These are phyloP conservation scores for Xylaria intraflava DNA, from an alignment of 495 filamentous ascomycete species.

Conservation along the genomic window DNA sequence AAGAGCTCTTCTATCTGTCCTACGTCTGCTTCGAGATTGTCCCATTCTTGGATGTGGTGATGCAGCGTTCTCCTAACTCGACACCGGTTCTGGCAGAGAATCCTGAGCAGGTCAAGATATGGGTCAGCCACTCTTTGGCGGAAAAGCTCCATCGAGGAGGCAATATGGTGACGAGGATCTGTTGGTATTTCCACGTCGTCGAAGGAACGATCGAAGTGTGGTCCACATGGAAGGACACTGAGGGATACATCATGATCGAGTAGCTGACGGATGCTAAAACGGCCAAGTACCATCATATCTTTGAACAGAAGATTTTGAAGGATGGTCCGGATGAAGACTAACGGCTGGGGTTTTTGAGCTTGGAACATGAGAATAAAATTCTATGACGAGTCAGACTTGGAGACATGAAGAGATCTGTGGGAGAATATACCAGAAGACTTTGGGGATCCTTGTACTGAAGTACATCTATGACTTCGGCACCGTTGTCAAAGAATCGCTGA, in stretches of 20 bases:
- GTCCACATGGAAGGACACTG: slow-evolving; percentile 63
- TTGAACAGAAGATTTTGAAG: slow-evolving; percentile 71
- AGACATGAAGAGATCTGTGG: neutral
- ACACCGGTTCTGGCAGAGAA: slow-evolving; percentile 83
- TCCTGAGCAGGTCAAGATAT: slow-evolving; percentile 74
- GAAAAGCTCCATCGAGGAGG: slow-evolving; percentile 73
- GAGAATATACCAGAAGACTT: slow-evolving; percentile 51
- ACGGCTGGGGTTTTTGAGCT: slow-evolving; percentile 71
- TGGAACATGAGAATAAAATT: slow-evolving; percentile 66
- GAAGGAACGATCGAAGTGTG: slow-evolving; percentile 64
- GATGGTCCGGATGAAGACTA: slow-evolving; percentile 75
- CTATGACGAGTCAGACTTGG: slow-evolving; percentile 27
- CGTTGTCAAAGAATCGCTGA: slow-evolving; percentile 64
- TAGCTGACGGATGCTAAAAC: slow-evolving; percentile 62
- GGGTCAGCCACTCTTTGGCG: slow-evolving; percentile 64
- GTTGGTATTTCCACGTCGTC: slow-evolving; percentile 69
- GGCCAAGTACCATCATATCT: slow-evolving; percentile 58
- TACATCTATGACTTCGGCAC: slow-evolving; percentile 58
- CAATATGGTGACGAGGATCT: slow-evolving; percentile 70
- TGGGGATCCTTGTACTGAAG: slow-evolving; percentile 61
- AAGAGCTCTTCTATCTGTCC: slow-evolving; percentile 73
- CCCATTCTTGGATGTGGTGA: slow-evolving; percentile 77
- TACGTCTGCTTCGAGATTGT: slow-evolving; percentile 75
- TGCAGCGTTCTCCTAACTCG: slow-evolving; percentile 76
- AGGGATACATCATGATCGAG: slow-evolving; percentile 74